phyloP scores from a whole-genome alignment of 768 basidiomycete genomes.

The Phaffia tasmanica region DNA sequence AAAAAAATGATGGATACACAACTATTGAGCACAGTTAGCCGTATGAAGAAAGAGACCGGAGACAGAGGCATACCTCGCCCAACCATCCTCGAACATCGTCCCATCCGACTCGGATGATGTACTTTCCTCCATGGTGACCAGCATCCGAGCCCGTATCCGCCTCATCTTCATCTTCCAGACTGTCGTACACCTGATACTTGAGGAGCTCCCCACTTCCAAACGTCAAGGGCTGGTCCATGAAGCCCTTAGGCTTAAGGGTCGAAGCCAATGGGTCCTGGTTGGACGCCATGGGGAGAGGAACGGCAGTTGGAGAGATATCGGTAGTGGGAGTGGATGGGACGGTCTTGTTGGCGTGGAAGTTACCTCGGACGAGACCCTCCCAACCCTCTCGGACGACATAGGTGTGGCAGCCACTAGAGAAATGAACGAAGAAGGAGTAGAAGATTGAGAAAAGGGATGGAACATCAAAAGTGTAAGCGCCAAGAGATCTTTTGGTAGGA shows the following conservation, averaged over 20 bases:
- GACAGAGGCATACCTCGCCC: conserved; percentile 52
- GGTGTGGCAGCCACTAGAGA: conserved; percentile 78
- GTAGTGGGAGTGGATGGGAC: conserved; percentile 30
- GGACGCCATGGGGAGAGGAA: conserved; percentile 26
- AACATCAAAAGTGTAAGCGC: conserved; percentile 4
- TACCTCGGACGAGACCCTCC: conserved; percentile 94
- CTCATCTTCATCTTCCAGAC: conserved; percentile 35
- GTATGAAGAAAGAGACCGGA: too few species aligned
- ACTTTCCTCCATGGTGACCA: conserved; percentile 28
- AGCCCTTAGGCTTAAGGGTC: conserved; percentile 13
- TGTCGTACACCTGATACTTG: conserved; percentile 56
- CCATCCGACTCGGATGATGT: conserved; percentile 60
- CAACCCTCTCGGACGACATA: conserved; percentile 97
- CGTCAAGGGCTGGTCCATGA: conserved; percentile 31
- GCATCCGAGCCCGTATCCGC: conserved; percentile 41
- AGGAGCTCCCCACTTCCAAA: conserved; percentile 43
- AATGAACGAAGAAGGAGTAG: neutral
- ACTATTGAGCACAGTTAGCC: too few species aligned
- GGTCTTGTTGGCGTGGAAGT: conserved; percentile 39
- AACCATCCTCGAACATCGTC: conserved; percentile 97
- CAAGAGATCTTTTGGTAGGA: neutral
- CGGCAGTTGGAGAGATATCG: conserved; percentile 26
- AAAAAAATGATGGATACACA: neutral
- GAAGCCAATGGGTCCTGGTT: conserved; percentile 46
- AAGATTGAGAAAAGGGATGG: neutral